phyloP scores from a whole-genome alignment of 2,329 filamentous ascomycete genomes.

The Dryadomyces sulphureus region DNA sequence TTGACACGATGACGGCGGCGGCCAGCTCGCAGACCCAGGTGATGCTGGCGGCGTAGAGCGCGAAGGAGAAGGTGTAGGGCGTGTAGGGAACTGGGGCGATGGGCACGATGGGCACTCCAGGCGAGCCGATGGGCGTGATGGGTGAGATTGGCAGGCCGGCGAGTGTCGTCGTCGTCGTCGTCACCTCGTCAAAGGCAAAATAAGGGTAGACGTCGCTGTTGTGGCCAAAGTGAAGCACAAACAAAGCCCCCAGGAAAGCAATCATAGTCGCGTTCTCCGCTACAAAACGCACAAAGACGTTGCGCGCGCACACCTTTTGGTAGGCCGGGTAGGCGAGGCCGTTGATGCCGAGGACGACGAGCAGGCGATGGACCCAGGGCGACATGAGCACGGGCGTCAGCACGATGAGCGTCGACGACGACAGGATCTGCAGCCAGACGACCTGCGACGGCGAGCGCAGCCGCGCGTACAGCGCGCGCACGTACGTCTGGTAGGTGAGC shows the following conservation, averaged over 20 bases:
- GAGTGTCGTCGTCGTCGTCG: constrained; percentile 19
- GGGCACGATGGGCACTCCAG: not conserved
- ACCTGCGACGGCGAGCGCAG: constrained; percentile 52
- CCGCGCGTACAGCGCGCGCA: constrained; percentile 52
- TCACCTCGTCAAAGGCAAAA: constrained; percentile 44
- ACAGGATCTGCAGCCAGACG: constrained; percentile 48
- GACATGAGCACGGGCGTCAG: constrained; percentile 52
- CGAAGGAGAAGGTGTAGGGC: constrained; percentile 45
- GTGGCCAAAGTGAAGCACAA: constrained; percentile 50
- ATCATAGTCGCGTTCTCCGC: constrained; percentile 56
- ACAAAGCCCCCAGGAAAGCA: constrained; percentile 49
- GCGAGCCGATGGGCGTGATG: not conserved
- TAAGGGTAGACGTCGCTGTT: constrained; percentile 58
- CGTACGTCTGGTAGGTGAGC: constrained; percentile 57
- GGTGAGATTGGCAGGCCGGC: too few species aligned
- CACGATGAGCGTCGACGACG: constrained; percentile 47
- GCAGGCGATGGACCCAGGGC: constrained; percentile 36
- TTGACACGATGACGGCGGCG: constrained; percentile 44
- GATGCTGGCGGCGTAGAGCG: constrained; percentile 46
- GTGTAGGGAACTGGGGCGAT: not conserved
- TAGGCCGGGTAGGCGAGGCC: constrained; percentile 47
- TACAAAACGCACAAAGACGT: constrained; percentile 52
- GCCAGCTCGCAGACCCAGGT: constrained; percentile 54
- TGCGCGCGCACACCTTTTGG: constrained; percentile 50
- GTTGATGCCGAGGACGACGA: constrained; percentile 39